Evolutionary conservation across 139 green algal genomes (phyloP).

Genomic region (Pycnococcus provasolii): DNA sequence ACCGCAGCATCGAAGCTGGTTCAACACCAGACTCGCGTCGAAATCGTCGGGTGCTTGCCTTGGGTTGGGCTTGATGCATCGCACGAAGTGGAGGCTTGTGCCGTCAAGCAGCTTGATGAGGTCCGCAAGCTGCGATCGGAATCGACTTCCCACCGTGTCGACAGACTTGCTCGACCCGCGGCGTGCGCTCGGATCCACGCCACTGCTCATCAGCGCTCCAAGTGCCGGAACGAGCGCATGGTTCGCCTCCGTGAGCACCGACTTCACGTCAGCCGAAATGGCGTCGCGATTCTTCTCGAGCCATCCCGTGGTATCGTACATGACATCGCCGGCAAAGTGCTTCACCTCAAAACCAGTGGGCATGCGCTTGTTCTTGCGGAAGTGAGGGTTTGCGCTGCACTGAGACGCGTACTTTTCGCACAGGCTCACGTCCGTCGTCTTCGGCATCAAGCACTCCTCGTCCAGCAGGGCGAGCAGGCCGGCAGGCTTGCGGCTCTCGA

Average conservation of each 20-base stretch:
- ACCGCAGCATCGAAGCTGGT: slow-evolving; percentile 29
- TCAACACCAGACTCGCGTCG: slow-evolving; percentile 18
- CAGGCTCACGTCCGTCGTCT: slow-evolving; percentile 40
- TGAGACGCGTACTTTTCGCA: slow-evolving; percentile 35
- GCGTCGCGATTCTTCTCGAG: slow-evolving; percentile 33
- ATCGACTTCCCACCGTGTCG: slow-evolving; percentile 50
- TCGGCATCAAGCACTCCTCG: slow-evolving; percentile 33
- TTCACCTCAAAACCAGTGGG: slow-evolving; percentile 14
- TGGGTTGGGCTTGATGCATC: slow-evolving; percentile 33
- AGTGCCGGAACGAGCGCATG: background rate
- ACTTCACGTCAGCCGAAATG: slow-evolving; percentile 9
- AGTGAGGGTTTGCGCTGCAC: slow-evolving; percentile 40
- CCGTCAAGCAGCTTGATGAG: slow-evolving; percentile 58
- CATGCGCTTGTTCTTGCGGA: slow-evolving; percentile 32
- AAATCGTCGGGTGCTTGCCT: slow-evolving; percentile 3
- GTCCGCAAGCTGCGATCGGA: slow-evolving; percentile 61
- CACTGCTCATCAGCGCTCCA: background rate
- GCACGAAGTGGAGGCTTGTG: slow-evolving; percentile 24
- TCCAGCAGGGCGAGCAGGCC: slow-evolving; percentile 33
- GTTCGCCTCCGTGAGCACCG: background rate
- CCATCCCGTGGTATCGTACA: slow-evolving; percentile 21
- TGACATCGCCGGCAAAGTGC: slow-evolving; percentile 29
- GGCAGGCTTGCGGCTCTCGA: slow-evolving; percentile 25
- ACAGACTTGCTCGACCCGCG: background rate
- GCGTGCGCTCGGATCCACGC: background rate